Evolutionary conservation across 116 monocot genomes (phyloP), one percentile per base, ranked within the genome.

Genomic region (Zostera marina): DNA sequence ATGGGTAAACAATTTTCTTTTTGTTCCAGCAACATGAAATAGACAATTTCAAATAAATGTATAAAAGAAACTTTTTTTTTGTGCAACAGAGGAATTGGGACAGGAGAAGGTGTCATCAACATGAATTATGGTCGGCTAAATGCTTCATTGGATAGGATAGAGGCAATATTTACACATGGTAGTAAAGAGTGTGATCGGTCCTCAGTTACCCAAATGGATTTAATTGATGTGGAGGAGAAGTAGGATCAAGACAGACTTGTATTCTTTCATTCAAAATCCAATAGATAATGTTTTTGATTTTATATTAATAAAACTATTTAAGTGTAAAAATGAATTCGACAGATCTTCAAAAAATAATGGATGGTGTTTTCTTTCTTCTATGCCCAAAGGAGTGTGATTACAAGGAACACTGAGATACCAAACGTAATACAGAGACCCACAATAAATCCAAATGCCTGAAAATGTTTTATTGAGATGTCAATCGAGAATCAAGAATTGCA

Each of bases 81-180:
- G n/a, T 68, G 5, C 41, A 40, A 43, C 79, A 96, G 96, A 72
- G 82, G 81, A 61, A 63, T 96, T 14, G 96, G 96, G 8, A 82
- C 89, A 0, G 96, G 80, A 56, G 96, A 96, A 78, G 74, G 77
- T 7, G 51, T 72, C 7, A 76, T 96, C 53, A 67, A 80, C 56
- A 82, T 88, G 88, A 82, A 74, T 52, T 89, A 78, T 56, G 96
- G 96, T 41, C 77, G 79, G 9, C 58, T 96, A 69, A 68, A 85
- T 20, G 96, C 96, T 58, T 96, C 96, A 1, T 63, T 96, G 41
- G 96, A 96, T 66, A 71, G 89, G 61, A 72, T 96, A 10, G 96
- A 96, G 72, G 71, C 96, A 2, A 80, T 96, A 59, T 17, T 96
- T 53, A 88, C 85, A 44, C 80, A 80, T 68, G 56, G 56, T 15